Conservation (phyloP, 2,329 filamentous ascomycete genomes). For the Pseudogymnoascus sp. region DNA sequence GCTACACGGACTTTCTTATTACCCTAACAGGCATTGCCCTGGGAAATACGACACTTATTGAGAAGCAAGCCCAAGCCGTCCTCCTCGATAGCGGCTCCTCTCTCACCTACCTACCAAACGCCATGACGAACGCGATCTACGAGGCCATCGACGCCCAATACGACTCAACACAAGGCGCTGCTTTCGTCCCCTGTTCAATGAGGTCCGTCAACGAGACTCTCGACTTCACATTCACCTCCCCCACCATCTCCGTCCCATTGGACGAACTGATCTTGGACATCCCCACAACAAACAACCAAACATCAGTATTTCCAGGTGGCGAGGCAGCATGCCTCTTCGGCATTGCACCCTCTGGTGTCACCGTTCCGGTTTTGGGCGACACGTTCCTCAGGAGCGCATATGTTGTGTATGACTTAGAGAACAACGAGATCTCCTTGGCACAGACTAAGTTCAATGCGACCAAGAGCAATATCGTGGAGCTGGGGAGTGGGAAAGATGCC, state of each 20-base stretch:
- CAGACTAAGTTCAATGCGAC: conserved; percentile 56
- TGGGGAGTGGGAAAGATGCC: conserved; percentile 37
- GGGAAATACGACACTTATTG: conserved; percentile 35
- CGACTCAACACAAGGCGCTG: conserved; percentile 41
- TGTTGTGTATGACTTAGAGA: conserved; percentile 64
- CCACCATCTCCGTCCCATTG: conserved; percentile 47
- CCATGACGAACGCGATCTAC: conserved; percentile 46
- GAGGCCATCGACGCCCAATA: conserved; percentile 50
- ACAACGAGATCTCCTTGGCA: conserved; percentile 63
- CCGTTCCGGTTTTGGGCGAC: conserved; percentile 59
- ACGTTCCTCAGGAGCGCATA: conserved; percentile 69
- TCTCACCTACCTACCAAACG: conserved; percentile 57
- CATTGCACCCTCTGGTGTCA: conserved; percentile 47
- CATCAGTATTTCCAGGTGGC: conserved; percentile 45
- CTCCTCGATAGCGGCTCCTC: conserved; percentile 65
- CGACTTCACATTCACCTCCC: conserved; percentile 46
- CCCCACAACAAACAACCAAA: conserved; percentile 35
- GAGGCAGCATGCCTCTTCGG: conserved; percentile 57
- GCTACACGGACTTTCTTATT: conserved; percentile 57
- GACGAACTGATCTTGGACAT: conserved; percentile 51
- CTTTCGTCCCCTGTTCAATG: conserved; percentile 54
- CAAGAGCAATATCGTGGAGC: conserved; percentile 44
- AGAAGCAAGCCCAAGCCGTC: conserved; percentile 48
- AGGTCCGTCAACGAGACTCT: conserved; percentile 35
- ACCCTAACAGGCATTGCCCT: conserved; percentile 53